Evolutionary conservation across 805 yeast species (phyloP), one percentile per base, ranked within the genome.

Genomic region (Lachancea meyersii): DNA sequence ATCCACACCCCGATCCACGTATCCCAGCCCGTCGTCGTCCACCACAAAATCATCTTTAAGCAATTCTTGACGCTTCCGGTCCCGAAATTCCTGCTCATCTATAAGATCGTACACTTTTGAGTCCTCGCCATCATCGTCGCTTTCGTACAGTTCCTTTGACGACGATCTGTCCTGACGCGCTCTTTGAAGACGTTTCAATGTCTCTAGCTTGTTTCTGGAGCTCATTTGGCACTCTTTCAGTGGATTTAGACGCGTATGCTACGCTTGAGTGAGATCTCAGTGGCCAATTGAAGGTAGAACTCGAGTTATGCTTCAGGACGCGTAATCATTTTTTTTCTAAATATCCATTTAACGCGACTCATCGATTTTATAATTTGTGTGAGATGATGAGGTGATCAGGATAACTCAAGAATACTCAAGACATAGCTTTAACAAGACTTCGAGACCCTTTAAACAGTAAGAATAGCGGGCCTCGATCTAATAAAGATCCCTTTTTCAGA

Each of bases 11-110:
- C 84, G 84, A 54, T 93, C 97, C 1, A 87, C 89, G 57, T 91
- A 91, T 0, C 97, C 97, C 50, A 82, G 83, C 23, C 96, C 96
- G 51, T 84, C 80, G 60, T 91, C 97, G 60, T 88, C 96, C 2
- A 87, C 95, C 28, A 91, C 93, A 59, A 91, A 91, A 61, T 91
- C 96, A 56, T 91, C 96, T 48, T 84, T 81, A 62, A 87, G 71
- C 37, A 93, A 70, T 45, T 88, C 86, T 45, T 83, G 78, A 53
- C 94, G 77, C 60, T 85, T 86, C 58, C 79, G 84, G 52, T 75
- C 75, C 51, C 91, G 71, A 63, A 78, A 91, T 28, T 81, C 79
- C 23, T 73, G 80, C 54, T 88, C 96, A 57, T 85, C 95, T 4
- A 88, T 82, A 56, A 86, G 89, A 54, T 91, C 97, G 59, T 89